Conservation (phyloP, 1,139 yeast species). For the Hansenula sp. region DNA sequence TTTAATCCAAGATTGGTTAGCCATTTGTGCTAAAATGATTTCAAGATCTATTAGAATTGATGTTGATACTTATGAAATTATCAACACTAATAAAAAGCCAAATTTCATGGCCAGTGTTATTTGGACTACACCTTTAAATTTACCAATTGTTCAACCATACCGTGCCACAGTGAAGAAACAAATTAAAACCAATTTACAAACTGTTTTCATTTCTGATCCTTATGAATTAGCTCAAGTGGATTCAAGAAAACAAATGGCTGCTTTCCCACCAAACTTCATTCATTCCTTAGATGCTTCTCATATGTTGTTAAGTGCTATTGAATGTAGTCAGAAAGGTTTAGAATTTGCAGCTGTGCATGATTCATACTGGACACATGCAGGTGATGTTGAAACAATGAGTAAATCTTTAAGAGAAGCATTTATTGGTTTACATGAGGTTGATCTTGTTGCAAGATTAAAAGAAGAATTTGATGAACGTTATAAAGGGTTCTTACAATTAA, state of each 20-base stretch:
- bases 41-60: conserved; percentile 75
- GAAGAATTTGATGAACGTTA: conserved; percentile 82
- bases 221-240: conserved; percentile 79
- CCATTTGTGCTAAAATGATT: conserved; percentile 77
- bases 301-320: conserved; percentile 85
- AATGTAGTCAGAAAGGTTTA: conserved; percentile 62
- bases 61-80: conserved; percentile 31
- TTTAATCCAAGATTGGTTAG: conserved; percentile 94
- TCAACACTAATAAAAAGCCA: conserved; percentile 37
- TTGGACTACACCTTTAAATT: conserved; percentile 95
- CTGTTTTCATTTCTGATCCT: conserved; percentile 79
- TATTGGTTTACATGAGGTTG: conserved; percentile 68
- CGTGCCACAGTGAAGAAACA: conserved; percentile 61
- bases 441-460: conserved; percentile 64
- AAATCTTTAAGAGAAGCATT: conserved; percentile 72
- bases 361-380: conserved; percentile 97
- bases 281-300: conserved; percentile 97
- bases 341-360: conserved; percentile 97
- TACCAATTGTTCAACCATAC: conserved; percentile 96
- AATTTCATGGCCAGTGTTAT: conserved; percentile 82
- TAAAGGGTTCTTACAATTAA: conserved; percentile 60
- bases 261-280: conserved; percentile 93
- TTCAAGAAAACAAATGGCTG: conserved; percentile 83
- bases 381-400: conserved; percentile 74
- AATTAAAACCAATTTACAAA: conserved; percentile 76